A percentile compares a stretch with the other conserved stretches of the same genome.
Evolutionary conservation across 129 eudicot genomes (phyloP).

Genomic region (Pseudognaphalium luteoalbum): DNA sequence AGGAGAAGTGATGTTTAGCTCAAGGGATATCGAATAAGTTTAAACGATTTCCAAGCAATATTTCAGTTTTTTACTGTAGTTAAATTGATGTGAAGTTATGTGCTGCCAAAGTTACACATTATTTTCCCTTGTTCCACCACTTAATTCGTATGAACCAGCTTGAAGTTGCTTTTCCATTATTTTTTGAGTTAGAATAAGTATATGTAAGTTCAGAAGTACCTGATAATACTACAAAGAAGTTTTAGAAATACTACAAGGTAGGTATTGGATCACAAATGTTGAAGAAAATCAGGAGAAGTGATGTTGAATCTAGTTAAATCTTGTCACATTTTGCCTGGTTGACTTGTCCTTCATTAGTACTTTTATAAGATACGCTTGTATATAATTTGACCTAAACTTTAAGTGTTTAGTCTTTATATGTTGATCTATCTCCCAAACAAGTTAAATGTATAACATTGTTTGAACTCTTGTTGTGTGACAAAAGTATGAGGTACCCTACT

Average conservation of each 20-base stretch:
- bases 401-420: neutral
- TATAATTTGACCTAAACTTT: neutral
- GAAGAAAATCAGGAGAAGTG: neutral
- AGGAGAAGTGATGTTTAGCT: neutral
- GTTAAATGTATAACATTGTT: too few species aligned
- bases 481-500: neutral
- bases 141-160: neutral
- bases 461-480: neutral
- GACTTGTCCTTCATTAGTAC: neutral
- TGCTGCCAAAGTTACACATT: neutral
- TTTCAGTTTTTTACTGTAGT: neutral
- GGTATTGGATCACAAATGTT: slow-evolving; percentile 4
- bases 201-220: neutral
- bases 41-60: neutral
- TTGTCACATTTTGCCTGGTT: neutral
- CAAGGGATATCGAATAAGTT: neutral
- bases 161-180: neutral
- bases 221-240: slow-evolving; percentile 3
- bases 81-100: neutral
- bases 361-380: neutral
- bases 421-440: neutral
- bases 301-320: slow-evolving; percentile 1
- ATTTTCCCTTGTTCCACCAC: neutral
- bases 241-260: neutral
- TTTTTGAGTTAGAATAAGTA: neutral